Base-by-base conservation (phyloP, 768 basidiomycete genomes). In the Zangia roseola region DNA sequence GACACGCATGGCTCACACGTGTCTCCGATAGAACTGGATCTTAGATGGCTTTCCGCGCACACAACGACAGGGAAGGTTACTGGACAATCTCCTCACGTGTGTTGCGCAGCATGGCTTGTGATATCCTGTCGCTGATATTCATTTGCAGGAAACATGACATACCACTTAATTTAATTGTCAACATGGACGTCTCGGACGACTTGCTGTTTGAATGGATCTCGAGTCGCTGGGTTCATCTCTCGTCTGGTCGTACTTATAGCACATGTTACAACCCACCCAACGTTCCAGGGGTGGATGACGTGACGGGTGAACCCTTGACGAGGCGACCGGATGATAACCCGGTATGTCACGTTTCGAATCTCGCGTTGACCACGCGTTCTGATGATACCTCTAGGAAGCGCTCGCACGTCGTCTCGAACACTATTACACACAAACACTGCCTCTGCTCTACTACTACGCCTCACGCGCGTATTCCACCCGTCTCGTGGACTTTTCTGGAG, bases 41-140 rank as follows among this genome's bases (percentile, higher is more conserved):
- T 68, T 94, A 42, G 93, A 94, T 52, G 93, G 93, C 25, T 94
- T 94, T 62, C 93, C 93, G 45, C 83, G 93, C 38, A 94, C 91
- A 6, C 73, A 91, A 8, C 80, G 78, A 13, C 93, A 94, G 64
- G 91, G 84, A 9, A 72, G 82, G 60, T 71, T 91, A 28, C 73
- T 94, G 20, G 87, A 94, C 64, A 69, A 71, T 2, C 77, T 90
- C 66, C 80, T 94, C 31, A 75, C 75, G 86, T 87, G 56, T 47
- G 80, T 59, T 20, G 34, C 24, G 53, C 31, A 14, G 13, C 41
- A 5, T 19, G n/a, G 10, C 7, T 14, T 21, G 34, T 2, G 19
- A 21, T 25, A 5, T 39, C 13, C 14, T 0, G 37, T 20, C n/a
- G 30, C 40, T 44, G 28, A 56, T 24, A 40, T 21, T 28, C 33